Base-by-base conservation (phyloP, 331 rosid genomes). In the Malus hybrid region DNA sequence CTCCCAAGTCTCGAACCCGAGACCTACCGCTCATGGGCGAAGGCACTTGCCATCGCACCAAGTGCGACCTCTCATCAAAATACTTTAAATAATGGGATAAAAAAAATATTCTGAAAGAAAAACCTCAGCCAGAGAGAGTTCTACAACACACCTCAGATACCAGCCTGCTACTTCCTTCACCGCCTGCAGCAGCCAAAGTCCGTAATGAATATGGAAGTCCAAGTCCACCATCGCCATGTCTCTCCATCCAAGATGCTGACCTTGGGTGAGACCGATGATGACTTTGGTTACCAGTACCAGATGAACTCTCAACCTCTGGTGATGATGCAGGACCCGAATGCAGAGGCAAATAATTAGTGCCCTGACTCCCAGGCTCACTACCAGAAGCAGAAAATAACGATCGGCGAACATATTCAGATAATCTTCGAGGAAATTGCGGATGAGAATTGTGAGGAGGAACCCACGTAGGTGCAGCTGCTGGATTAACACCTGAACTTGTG, bases 151-250 rank as follows among this genome's bases (percentile, higher is more conserved):
- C 99, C 99, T 92, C 99, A 28, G 99, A 92, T 63, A 90, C 93
- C 75, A 90, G 89, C 82, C 99, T 86, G 80, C 83, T 83, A 75
- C 80, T 89, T 77, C 97, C 97, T 80, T 92, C 99, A 74, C 91
- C 77, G 0, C 80, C 83, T 39, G 46, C 46, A 61, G 82, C 79
- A 73, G 96, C 93, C 82, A 89, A 83, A 19, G 90, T 18, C 63
- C 96, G 89, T 22, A 95, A 82, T 5, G 97, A 85, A 84, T 90
- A 83, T 29, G 92, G 97, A 78, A 92, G 66, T 71, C 95, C 97
- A 52, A 84, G 80, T 63, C 83, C 91, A 79, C 79, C 65, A 73
- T 89, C 93, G 57, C 85, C 90, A 73, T 83, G 88, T 87, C 97
- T 87, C 80, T 94, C 99, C 75, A 84, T 64, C 92, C 88, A 88